A percentile compares a stretch with the other conserved stretches of the same genome.
These are phyloP conservation scores for Bryum argenteum DNA, from an alignment of 225 moss, liverwort and hornwort species.

Conservation along the genomic window DNA sequence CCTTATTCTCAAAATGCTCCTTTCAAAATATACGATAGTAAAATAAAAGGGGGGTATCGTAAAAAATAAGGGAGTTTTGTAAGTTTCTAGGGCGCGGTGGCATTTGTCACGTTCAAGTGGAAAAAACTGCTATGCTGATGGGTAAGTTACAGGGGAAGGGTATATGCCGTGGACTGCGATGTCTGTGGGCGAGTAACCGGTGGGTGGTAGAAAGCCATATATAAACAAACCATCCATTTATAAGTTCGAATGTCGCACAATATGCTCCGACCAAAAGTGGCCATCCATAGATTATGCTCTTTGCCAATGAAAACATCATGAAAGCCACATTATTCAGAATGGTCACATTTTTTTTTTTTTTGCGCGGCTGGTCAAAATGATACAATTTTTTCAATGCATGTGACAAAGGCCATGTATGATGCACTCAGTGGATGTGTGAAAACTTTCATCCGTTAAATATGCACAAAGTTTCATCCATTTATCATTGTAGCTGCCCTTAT, in stretches of 20 bases:
- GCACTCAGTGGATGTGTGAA: neutral
- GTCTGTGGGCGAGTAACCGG: neutral
- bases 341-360: neutral
- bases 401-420: neutral
- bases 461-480: neutral
- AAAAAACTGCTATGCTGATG: slow-evolving; percentile 8
- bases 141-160: neutral
- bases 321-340: neutral
- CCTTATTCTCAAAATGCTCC: no score
- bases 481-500: slow-evolving; percentile 27
- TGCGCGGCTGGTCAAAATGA: slow-evolving; percentile 11
- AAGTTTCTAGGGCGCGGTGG: neutral
- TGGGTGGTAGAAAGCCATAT: slow-evolving; percentile 13
- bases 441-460: neutral
- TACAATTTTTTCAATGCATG: neutral
- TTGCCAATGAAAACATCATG: neutral
- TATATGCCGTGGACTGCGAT: slow-evolving; percentile 22
- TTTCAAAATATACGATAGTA: neutral
- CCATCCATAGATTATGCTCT: neutral
- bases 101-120: slow-evolving; percentile 14
- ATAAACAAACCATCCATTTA: neutral
- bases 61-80: neutral
- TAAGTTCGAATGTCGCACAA: neutral
- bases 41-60: neutral
- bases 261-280: neutral